Evolutionary conservation across 1,284 basidiomycete genomes (phyloP).

Genomic region (Apiotrichum montevideense): DNA sequence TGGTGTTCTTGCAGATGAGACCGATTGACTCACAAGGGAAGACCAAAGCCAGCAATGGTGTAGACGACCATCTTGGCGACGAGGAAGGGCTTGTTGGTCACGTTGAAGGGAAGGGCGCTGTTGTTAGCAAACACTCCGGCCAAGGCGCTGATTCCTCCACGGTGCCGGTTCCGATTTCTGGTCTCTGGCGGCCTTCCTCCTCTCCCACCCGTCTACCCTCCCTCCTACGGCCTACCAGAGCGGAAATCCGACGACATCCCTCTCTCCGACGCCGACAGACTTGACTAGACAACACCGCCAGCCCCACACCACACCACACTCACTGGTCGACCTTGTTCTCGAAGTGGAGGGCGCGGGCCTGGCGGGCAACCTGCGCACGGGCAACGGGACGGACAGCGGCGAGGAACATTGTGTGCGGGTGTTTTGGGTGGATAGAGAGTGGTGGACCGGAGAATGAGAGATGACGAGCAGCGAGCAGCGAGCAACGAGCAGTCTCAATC

Average conservation of each 20-base stretch:
- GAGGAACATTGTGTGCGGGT: slow-evolving; percentile 11
- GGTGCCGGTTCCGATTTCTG: too few relatives aligned
- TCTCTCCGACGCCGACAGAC: neutral
- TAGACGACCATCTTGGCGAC: slow-evolving; percentile 34
- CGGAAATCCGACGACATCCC: neutral
- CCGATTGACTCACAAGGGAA: slow-evolving; percentile 13
- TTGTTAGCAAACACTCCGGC: neutral
- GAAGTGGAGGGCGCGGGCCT: slow-evolving; percentile 15
- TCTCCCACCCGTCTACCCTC: too few relatives aligned
- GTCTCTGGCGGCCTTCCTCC: too few relatives aligned
- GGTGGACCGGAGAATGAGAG: slow-evolving; percentile 1
- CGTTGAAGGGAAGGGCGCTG: slow-evolving; percentile 38
- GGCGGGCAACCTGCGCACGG: slow-evolving; percentile 6
- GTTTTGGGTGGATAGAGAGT: neutral
- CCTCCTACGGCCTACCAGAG: neutral
- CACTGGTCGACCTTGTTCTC: slow-evolving; percentile 20
- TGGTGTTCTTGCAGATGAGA: too few relatives aligned
- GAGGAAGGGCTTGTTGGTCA: slow-evolving; percentile 35
- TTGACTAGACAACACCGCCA: neutral
- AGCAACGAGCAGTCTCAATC: too few relatives aligned
- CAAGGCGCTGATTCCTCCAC: too few relatives aligned
- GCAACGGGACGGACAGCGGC: slow-evolving; percentile 11
- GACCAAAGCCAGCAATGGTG: slow-evolving; percentile 17
- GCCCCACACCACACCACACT: neutral
- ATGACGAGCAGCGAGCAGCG: slow-evolving; percentile 1